Evolutionary conservation across 257 asterid species (phyloP).

Genomic region (Ajuga chamaepitys): DNA sequence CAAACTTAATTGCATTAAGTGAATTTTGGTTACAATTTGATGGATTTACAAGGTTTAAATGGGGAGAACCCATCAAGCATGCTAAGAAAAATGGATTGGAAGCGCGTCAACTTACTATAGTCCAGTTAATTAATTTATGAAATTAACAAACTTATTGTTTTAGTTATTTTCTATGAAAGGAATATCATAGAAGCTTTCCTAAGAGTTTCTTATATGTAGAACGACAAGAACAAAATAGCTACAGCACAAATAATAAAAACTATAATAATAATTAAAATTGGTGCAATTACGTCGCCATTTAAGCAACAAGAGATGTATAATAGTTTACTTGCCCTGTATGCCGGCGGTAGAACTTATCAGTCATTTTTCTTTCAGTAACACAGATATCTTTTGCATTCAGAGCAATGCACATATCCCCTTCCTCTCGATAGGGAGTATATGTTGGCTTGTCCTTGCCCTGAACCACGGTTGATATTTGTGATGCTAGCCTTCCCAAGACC

Average conservation of each 20-base stretch:
- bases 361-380: conserved; percentile 91
- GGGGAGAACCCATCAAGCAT: no score
- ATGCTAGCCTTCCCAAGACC: conserved; percentile 93
- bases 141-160: no score
- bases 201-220: not conserved
- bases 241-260: no score
- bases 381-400: conserved; percentile 82
- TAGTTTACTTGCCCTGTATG: conserved; percentile 69
- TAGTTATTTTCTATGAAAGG: no score
- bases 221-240: conserved; percentile 1
- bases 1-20: no score
- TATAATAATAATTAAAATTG: not conserved
- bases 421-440: conserved; percentile 65
- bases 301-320: not conserved
- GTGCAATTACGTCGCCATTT: not conserved
- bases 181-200: not conserved
- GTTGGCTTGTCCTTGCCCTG: conserved; percentile 98
- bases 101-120: no score
- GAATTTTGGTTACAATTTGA: no score
- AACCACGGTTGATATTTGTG: conserved; percentile 81
- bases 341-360: conserved; percentile 86
- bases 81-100: no score
- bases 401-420: conserved; percentile 87
- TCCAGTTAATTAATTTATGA: no score
- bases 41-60: no score